A percentile compares a stretch with the other conserved stretches of the same genome.
These are phyloP conservation scores for Grosmannia huntii DNA, from an alignment of 2,329 filamentous ascomycete genomes.

Conservation along the genomic window DNA sequence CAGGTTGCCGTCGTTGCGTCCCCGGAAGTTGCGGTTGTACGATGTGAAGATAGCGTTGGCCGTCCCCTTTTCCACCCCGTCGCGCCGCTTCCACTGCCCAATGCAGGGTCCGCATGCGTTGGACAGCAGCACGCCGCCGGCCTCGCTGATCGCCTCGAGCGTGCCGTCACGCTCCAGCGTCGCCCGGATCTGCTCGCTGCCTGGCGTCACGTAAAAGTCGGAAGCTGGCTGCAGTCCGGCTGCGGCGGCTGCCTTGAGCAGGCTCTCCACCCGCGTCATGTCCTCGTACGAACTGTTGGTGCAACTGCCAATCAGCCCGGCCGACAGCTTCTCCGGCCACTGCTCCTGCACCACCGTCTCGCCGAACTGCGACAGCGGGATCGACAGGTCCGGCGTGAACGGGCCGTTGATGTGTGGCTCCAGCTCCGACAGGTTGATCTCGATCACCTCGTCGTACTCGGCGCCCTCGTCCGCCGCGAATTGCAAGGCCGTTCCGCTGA, in stretches of 20 bases:
- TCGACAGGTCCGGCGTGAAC: slow-evolving; percentile 90
- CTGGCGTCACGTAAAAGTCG: slow-evolving; percentile 92
- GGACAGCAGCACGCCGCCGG: slow-evolving; percentile 79
- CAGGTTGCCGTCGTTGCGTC: slow-evolving; percentile 91
- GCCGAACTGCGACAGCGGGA: slow-evolving; percentile 82
- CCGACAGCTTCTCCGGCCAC: slow-evolving; percentile 86
- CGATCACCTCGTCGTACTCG: slow-evolving; percentile 81
- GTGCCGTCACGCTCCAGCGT: slow-evolving; percentile 85
- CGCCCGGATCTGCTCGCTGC: slow-evolving; percentile 91
- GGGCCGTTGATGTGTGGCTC: slow-evolving; percentile 97
- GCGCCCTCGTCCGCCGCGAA: slow-evolving; percentile 70
- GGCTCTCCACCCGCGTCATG: slow-evolving; percentile 88
- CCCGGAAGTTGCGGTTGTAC: slow-evolving; percentile 97
- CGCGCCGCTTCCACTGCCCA: slow-evolving; percentile 88
- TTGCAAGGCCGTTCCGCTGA: slow-evolving; percentile 37
- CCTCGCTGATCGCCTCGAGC: slow-evolving; percentile 70
- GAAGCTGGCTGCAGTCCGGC: slow-evolving; percentile 84
- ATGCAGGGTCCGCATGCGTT: slow-evolving; percentile 94
- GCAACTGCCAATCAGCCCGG: slow-evolving; percentile 92
- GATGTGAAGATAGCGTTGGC: slow-evolving; percentile 91
- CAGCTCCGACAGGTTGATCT: slow-evolving; percentile 77
- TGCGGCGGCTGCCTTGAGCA: slow-evolving; percentile 79
- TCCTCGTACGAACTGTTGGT: slow-evolving; percentile 99
- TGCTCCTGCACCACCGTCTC: slow-evolving; percentile 68
- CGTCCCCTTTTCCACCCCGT: slow-evolving; percentile 72